phyloP scores from a whole-genome alignment of 306 rosid genomes.

The Medicago ruthenica region DNA sequence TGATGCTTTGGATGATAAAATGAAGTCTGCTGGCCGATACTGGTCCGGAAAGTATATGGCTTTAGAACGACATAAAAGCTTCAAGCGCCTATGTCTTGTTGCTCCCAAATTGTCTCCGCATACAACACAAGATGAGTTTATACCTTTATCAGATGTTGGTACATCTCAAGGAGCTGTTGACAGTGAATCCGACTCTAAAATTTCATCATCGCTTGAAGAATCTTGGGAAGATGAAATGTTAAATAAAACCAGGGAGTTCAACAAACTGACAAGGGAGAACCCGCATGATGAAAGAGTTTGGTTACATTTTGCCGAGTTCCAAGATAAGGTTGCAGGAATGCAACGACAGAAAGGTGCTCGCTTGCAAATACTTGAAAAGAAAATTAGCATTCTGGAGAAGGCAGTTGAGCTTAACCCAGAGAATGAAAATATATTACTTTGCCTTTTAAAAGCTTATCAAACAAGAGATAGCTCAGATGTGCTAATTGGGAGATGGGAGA shows the following conservation, averaged over 20 bases:
- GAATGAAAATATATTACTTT: slow-evolving; percentile 76
- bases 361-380: slow-evolving; percentile 88
- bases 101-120: slow-evolving; percentile 52
- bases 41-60: slow-evolving; percentile 92
- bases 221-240: slow-evolving; percentile 96
- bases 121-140: slow-evolving; percentile 59
- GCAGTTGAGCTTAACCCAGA: slow-evolving; percentile 86
- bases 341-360: slow-evolving; percentile 98
- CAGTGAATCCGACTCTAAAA: slow-evolving; percentile 42
- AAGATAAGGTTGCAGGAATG: slow-evolving; percentile 80
- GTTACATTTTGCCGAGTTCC: slow-evolving; percentile 88
- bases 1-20: slow-evolving; percentile 72
- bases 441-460: slow-evolving; percentile 83
- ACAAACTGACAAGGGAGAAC: slow-evolving; percentile 80
- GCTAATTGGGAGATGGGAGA: slow-evolving; percentile 84
- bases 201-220: slow-evolving; percentile 62
- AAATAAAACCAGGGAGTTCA: slow-evolving; percentile 81
- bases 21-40: slow-evolving; percentile 82
- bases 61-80: slow-evolving; percentile 79
- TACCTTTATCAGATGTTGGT: slow-evolving; percentile 65
- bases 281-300: slow-evolving; percentile 86
- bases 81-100: slow-evolving; percentile 71
- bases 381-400: slow-evolving; percentile 95
- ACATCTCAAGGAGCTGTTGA: slow-evolving; percentile 51
- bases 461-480: slow-evolving; percentile 80